These are phyloP conservation scores for Drechslerella dactyloides DNA, from an alignment of 2,329 filamentous ascomycete genomes.

Conservation along the genomic window DNA sequence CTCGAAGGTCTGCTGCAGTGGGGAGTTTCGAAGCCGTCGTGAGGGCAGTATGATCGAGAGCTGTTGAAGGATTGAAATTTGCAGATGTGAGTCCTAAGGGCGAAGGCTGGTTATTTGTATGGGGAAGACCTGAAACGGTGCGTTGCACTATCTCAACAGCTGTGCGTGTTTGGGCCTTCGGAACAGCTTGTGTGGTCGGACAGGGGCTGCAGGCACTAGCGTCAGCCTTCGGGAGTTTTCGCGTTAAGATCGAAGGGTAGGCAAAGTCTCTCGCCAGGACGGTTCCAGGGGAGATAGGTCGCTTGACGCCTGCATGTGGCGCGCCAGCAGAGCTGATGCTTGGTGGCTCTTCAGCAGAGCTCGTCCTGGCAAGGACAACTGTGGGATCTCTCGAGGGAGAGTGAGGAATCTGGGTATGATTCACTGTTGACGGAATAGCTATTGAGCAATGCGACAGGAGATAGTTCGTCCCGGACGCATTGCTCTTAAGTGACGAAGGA, in stretches of 20 bases:
- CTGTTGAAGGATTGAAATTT: constrained; percentile 32
- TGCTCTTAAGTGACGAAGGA: constrained; percentile 46
- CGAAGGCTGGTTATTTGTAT: constrained; percentile 37
- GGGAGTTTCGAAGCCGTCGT: constrained; percentile 7
- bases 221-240: constrained; percentile 45
- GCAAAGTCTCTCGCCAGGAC: constrained; percentile 38
- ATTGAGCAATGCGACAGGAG: constrained; percentile 15
- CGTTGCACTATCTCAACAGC: constrained; percentile 32
- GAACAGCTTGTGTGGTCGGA: constrained; percentile 34
- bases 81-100: constrained; percentile 33
- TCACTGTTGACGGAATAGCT: constrained; percentile 17
- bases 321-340: neutral
- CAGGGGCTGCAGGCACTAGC: constrained; percentile 34
- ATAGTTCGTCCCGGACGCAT: constrained; percentile 43
- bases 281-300: constrained; percentile 24
- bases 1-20: constrained; percentile 31
- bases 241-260: constrained; percentile 33
- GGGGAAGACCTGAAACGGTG: constrained; percentile 27
- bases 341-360: constrained; percentile 4
- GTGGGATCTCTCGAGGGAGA: constrained; percentile 22
- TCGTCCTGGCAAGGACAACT: constrained; percentile 30
- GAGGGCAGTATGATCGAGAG: constrained; percentile 3
- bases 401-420: constrained; percentile 4
- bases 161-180: constrained; percentile 29
- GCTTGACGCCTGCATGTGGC: constrained; percentile 25